Evolutionary conservation across 2,329 filamentous ascomycete species (phyloP), one percentile per base, ranked within the genome.

Genomic region (Verticillium zaregamsianum): DNA sequence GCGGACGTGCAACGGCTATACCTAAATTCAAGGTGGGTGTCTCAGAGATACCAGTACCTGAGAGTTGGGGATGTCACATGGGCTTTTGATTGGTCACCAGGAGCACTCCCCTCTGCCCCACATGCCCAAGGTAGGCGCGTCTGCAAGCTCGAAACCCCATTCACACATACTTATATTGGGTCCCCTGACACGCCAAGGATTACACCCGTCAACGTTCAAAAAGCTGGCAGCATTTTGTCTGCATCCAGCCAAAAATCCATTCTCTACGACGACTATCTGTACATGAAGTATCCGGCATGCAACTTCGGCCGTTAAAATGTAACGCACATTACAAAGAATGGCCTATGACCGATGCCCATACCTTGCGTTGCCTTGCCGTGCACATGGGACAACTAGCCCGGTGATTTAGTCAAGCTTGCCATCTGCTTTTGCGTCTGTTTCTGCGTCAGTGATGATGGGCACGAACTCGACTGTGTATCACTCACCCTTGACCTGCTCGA

Each of bases 401-500:
- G 25, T 33, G 40, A 15, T 64, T 65, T 71, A 85, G 64, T 73
- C 75, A 64, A 92, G 78, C 76, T 91, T 92, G 68, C 90, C 90
- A 25, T 91, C 89, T 35, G 86, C 82, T 71, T 89, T 91, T 67
- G 90, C 90, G 72, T 92, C 90, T 88, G 69, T 25, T 9, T 11
- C 7, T 14, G 11, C 11, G 45, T 52, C 45, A 52, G 45, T 25
- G 33, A 23, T 28, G 45, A 45, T 45, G n/a, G 17, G 20, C 12
- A 20, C 5, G 23, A 14, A 25, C n/a, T 12, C n/a, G n/a, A 23
- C 20, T 20, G 8, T 6, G 32, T 1, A 23, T n/a, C 28, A 54
- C 78, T 66, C 78, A 88, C 86, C 90, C 77, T 88, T 92, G 71
- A 98, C 94, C 80, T 97, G 93, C 70, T 98, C 95, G 77, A 98